Percentiles rank a stretch among this genome's conserved stretches.
phyloP scores from a whole-genome alignment of 2,329 filamentous ascomycete genomes.

The Pseudogymnoascus sp. region DNA sequence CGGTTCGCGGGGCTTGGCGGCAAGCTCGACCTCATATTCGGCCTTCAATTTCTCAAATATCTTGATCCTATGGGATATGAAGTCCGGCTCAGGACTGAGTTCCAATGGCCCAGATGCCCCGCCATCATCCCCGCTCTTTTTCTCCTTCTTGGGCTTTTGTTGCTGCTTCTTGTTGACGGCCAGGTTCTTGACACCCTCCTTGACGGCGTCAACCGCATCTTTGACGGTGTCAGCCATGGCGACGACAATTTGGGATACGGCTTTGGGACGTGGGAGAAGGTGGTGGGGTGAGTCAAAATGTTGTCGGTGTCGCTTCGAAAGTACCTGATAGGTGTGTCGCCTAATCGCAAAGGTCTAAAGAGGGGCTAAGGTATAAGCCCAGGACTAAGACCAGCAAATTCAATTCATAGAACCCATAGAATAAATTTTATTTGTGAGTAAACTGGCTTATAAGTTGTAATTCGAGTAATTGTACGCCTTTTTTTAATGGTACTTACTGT shows the following conservation, averaged over 20 bases:
- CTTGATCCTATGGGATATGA: conserved; percentile 73
- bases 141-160: conserved; percentile 41
- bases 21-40: conserved; percentile 68
- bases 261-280: background rate
- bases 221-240: conserved; percentile 41
- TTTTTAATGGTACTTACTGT: background rate
- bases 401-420: background rate
- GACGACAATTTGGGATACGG: conserved; percentile 10
- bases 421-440: background rate
- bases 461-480: background rate
- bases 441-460: background rate
- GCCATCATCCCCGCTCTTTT: conserved; percentile 38
- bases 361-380: background rate
- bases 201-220: conserved; percentile 39
- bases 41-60: conserved; percentile 87
- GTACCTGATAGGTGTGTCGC: background rate
- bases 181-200: conserved; percentile 52
- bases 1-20: conserved; percentile 60
- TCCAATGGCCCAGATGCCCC: conserved; percentile 36
- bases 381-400: background rate
- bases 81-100: conserved; percentile 55
- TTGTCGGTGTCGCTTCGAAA: conserved; percentile 9
- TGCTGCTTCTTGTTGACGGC: conserved; percentile 37
- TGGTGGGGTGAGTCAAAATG: conserved; percentile 10
- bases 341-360: background rate